Evolutionary conservation across 1,284 basidiomycete species (phyloP), one percentile per base, ranked within the genome.

Genomic region (Pholiota adiposa): DNA sequence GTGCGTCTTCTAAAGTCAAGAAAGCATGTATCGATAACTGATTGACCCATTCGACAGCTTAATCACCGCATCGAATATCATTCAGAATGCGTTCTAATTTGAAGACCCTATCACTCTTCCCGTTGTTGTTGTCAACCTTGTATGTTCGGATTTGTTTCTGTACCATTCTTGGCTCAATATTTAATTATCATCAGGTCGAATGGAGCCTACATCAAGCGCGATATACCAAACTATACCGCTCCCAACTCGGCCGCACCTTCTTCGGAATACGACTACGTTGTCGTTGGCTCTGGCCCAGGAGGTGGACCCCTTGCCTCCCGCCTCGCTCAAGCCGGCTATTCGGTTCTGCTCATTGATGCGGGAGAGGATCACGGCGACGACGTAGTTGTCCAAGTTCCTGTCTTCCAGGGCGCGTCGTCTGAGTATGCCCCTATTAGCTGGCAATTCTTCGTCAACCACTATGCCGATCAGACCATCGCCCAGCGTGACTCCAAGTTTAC

Each of bases 361-460:
- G 59, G 59, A 4, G 59, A 57, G 3, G 59, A 61, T 33, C 50
- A 57, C 21, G 59, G 59, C 6, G 50, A 52, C 7, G 59, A 61
- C 40, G 18, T 21, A 16, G 48, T 57, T n/a, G 44, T 61, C 34
- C 31, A 56, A 50, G 51, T 61, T n/a, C 59, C 59, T 8, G 49
- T 51, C 14, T 57, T 61, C 41, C 55, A 57, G 29, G 51, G 50
- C n/a, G 51, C 43, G 11, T 41, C 59, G 2, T 61, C 59, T 6
- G 59, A 61, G 31, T 61, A 61, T 29, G 29, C 54, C 7, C 59
- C 59, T n/a, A 61, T 61, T 44, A 55, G 51, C 19, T 61, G 59
- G 59, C 55, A 56, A 21, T 61, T 51, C 29, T 61, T 61, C 31
- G 59, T 57, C 33, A 48, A 55, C 18, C 59, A 61, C 51, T 61